Base-by-base conservation (phyloP, 179 eudicot species). In the Beta lomatogona region DNA sequence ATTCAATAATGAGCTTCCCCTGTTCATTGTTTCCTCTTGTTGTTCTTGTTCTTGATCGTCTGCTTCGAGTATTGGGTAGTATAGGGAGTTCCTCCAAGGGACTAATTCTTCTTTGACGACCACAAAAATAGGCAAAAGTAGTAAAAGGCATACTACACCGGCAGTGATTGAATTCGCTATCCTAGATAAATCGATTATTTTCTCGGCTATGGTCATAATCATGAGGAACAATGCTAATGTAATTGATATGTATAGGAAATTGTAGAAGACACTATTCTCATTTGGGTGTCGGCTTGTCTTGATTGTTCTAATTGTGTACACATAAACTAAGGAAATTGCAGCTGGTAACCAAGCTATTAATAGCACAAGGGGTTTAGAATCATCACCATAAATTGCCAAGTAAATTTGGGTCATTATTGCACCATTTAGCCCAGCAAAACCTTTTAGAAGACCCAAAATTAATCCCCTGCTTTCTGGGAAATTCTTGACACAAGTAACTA, bases 301-400 rank as follows among this genome's bases (percentile, higher is more conserved):
- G 36, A 85, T 48, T 5, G 78, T 75, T 11, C 77, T 54, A 50
- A 85, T 81, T 1, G 79, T 81, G 22, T 67, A 74, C 4, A 81
- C 78, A 57, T 81, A 85, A 10, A 85, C 78, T 0, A 85, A 59
- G 0, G 82, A 81, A 8, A 81, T 46, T 0, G 75, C 76, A 4
- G 84, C 82, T 31, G 84, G 87, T 7, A 85, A 68, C 87, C 84
- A 85, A 21, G 73, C 87, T 53, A 85, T 85, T 0, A 85, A 67
- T 19, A 81, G n/a, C 0, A 85, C 81, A 25, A 85, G 54, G 0
- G 84, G 74, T 10, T 73, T 81, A 0, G 84, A 82, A 57, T 81
- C 87, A 45, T 76, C 59, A 10, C 87, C 87, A 31, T 85, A 85
- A 61, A 85, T 85, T 2, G 87, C 84, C 5, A 80, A 41, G 61